Evolutionary conservation across 2,329 filamentous ascomycete genomes (phyloP), one percentile per base, ranked within the genome.

Genomic region (Sarocladiaceae sp.): DNA sequence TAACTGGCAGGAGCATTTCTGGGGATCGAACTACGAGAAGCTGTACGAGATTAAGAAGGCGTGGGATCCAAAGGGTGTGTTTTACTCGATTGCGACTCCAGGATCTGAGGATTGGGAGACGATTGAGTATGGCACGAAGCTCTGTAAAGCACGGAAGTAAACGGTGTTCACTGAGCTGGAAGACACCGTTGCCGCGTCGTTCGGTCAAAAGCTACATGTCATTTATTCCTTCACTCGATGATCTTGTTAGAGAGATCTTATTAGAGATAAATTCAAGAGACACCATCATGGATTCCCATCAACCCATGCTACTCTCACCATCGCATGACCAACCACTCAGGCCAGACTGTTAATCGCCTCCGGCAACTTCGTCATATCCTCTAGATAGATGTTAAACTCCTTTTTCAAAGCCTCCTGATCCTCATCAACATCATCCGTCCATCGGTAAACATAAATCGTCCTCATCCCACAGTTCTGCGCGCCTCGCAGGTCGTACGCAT

Each of bases 391-490:
- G 32, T 72, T 66, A 44, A 68, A 63, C 50, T 73, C 68, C 6
- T 37, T 45, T 26, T 57, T 62, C 0, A 73, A 59, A 3, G 50
- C 43, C 9, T 59, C 58, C 60, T 68, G 66, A 48, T 73, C 62
- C 51, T 76, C 70, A 20, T 64, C 55, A 1, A 69, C 51, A 59
- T 78, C 75, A 46, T 78, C 74, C 1, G 73, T 78, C 67, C 66
- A 71, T 16, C 74, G 58, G 50, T 68, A 60, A 3, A 80, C 58
- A 53, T 77, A 78, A 1, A 76, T 58, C 0, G 73, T 78, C 48
- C 59, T 66, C 59, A 79, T 67, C 0, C 75, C 74, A 4, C 65
- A 58, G 1, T 52, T 51, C 51, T 67, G 67, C 12, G 72, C 76
- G 1, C 66, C 74, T 13, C 70, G 58, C 18, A 73, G 44, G 54